phyloP scores from a whole-genome alignment of 768 basidiomycete species.

The Strobilomyces confusus region DNA sequence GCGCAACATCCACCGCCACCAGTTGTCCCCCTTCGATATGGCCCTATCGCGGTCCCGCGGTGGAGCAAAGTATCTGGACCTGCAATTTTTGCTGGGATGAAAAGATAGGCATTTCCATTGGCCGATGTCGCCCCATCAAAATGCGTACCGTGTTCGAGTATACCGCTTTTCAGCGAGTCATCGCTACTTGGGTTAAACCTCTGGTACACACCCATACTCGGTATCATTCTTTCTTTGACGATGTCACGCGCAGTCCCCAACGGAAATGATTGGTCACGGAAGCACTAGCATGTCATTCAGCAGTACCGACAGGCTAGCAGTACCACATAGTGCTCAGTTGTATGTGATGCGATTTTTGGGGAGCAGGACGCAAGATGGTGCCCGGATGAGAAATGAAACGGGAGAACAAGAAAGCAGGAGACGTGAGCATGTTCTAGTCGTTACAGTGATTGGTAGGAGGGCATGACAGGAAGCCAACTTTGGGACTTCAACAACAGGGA shows the following conservation, averaged over 20 bases:
- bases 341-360: slow-evolving; percentile 18
- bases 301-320: slow-evolving; percentile 8
- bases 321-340: slow-evolving; percentile 10
- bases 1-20: slow-evolving; percentile 18
- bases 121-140: background rate
- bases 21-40: slow-evolving; percentile 42
- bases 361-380: slow-evolving; percentile 26
- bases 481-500: slow-evolving; percentile 15
- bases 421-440: slow-evolving; percentile 65
- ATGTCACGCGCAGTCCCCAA: background rate
- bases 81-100: slow-evolving; percentile 55
- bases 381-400: slow-evolving; percentile 29
- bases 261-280: background rate
- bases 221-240: slow-evolving; percentile 4
- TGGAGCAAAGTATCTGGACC: slow-evolving; percentile 80
- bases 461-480: slow-evolving; percentile 19
- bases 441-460: slow-evolving; percentile 44
- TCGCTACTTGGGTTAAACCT: background rate
- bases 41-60: slow-evolving; percentile 56
- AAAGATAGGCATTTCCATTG: slow-evolving; percentile 41
- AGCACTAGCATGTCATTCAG: slow-evolving; percentile 14
- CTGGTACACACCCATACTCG: slow-evolving; percentile 4
- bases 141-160: slow-evolving; percentile 5
- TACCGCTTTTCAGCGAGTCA: slow-evolving; percentile 2
- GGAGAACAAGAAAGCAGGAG: slow-evolving; percentile 34